Percentiles rank a stretch among this genome's conserved stretches.
phyloP scores from a whole-genome alignment of 2,329 filamentous ascomycete genomes.

The Xylaria sp. region DNA sequence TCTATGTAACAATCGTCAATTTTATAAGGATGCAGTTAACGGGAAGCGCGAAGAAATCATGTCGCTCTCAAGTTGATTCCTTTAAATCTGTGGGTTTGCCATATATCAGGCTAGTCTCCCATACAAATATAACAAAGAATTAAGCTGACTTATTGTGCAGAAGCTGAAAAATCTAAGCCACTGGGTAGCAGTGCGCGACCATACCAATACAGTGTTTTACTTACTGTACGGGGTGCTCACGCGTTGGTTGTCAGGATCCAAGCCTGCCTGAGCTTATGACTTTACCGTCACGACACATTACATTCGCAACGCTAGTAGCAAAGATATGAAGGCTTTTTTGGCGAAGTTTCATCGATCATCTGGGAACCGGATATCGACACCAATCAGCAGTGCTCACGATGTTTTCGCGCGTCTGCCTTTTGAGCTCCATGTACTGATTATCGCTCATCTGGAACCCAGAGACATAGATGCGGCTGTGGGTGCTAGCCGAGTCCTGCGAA shows the following conservation, averaged over 20 bases:
- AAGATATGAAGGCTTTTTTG: constrained; percentile 32
- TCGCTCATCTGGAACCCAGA: constrained; percentile 41
- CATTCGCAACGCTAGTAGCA: neutral
- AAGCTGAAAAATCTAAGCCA: neutral
- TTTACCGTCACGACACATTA: neutral
- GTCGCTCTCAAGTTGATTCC: neutral
- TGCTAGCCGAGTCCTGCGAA: constrained; percentile 40
- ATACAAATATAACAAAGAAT: neutral
- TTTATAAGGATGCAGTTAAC: too few species aligned
- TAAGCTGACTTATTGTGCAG: neutral
- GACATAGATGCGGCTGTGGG: constrained; percentile 41
- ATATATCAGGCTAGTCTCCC: neutral
- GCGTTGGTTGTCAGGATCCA: constrained; percentile 11
- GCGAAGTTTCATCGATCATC: constrained; percentile 32
- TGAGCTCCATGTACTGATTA: constrained; percentile 45
- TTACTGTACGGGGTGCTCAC: constrained; percentile 11
- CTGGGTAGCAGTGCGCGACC: neutral
- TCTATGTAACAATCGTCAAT: too few species aligned
- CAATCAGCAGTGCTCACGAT: constrained; percentile 29
- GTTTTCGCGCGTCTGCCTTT: constrained; percentile 46
- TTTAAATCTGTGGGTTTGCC: neutral
- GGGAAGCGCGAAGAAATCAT: neutral
- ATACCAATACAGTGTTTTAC: neutral
- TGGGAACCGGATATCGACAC: constrained; percentile 12
- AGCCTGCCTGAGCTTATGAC: neutral